Evolutionary conservation across 371 early-diverging fungal genomes (phyloP).

Genomic region (Paraphysoderma sedebokerense): DNA sequence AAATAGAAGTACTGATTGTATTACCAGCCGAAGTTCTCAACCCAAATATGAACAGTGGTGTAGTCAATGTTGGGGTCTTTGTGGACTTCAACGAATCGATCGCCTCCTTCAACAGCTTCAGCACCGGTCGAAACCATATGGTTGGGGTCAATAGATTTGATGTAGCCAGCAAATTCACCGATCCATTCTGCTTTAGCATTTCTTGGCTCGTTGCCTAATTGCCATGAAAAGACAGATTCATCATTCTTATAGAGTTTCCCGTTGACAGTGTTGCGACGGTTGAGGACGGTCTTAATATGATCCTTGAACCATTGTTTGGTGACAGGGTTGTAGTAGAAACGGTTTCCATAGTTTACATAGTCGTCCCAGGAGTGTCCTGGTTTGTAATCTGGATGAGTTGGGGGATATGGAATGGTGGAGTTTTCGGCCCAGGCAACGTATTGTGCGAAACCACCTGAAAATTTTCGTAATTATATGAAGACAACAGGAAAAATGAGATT

Average conservation of each 20-base stretch:
- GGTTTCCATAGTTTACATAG: constrained; percentile 9
- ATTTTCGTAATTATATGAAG: no score
- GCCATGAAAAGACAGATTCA: constrained; percentile 17
- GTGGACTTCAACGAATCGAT: constrained; percentile 29
- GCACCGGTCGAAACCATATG: constrained; percentile 34
- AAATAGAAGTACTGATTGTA: neutral
- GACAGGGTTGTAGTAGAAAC: constrained; percentile 22
- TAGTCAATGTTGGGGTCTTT: constrained; percentile 22
- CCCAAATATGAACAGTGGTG: constrained; percentile 35
- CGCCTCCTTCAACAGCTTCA: constrained; percentile 26
- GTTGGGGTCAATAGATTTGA: constrained; percentile 22
- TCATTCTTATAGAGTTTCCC: constrained; percentile 15
- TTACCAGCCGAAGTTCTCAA: constrained; percentile 17
- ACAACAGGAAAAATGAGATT: no score
- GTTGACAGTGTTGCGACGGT: constrained; percentile 11
- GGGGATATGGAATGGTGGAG: constrained; percentile 28
- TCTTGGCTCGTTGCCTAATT: constrained; percentile 20
- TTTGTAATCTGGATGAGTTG: no score
- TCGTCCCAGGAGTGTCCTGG: constrained; percentile 1
- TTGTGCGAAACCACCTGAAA: constrained; percentile 31
- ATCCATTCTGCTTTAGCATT: constrained; percentile 17
- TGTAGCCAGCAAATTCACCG: constrained; percentile 19
- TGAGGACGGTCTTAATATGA: constrained; percentile 13
- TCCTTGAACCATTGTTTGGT: constrained; percentile 13
- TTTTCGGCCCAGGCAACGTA: constrained; percentile 30